These are phyloP conservation scores for Trichoderma sp. DNA, from an alignment of 2,329 filamentous ascomycete genomes.

Conservation along the genomic window DNA sequence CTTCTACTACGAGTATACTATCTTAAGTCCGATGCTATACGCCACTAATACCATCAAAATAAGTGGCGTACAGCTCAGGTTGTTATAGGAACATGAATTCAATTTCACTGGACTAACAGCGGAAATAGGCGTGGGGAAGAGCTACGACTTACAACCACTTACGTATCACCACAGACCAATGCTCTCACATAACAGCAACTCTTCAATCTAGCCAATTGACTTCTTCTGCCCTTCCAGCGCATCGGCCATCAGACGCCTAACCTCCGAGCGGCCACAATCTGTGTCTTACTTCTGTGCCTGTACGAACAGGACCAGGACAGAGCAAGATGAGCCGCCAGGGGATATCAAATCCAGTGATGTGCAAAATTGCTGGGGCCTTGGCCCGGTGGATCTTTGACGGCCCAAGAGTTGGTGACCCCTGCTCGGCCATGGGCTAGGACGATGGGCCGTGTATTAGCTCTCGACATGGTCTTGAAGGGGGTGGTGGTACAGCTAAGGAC, in stretches of 20 bases:
- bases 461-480: background rate
- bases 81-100: background rate
- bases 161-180: background rate
- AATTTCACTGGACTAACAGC: background rate
- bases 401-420: conserved; percentile 14
- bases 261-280: background rate
- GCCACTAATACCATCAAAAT: background rate
- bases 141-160: background rate
- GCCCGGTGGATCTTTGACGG: background rate
- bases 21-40: background rate
- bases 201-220: background rate
- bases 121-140: background rate
- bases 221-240: background rate
- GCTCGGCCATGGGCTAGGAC: background rate
- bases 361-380: background rate
- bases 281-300: background rate
- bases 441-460: background rate
- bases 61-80: background rate
- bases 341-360: background rate
- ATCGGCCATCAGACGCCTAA: background rate
- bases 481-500: background rate
- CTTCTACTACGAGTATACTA: no score
- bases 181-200: background rate
- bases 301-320: background rate
- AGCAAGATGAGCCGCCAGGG: background rate